phyloP scores from a whole-genome alignment of 495 filamentous ascomycete genomes.

The Tuber melanosporum region DNA sequence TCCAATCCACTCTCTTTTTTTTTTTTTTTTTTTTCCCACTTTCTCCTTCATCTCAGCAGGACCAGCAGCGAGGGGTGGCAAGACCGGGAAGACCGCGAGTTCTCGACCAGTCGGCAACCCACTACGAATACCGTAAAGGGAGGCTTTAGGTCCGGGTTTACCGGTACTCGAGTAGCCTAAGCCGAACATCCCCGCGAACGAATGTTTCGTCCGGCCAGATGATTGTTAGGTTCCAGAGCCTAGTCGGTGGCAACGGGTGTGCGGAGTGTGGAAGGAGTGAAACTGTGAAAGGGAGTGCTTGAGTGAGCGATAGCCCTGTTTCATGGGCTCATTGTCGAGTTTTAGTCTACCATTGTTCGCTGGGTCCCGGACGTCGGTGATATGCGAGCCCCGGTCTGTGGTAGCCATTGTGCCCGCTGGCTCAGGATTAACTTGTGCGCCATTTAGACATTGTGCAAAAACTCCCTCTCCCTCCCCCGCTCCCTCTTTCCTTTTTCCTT shows the following conservation, averaged over 20 bases:
- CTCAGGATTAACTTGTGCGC: neutral
- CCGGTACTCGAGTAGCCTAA: neutral
- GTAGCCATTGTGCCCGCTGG: neutral
- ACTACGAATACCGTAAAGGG: neutral
- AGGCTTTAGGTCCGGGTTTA: neutral
- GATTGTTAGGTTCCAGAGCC: neutral
- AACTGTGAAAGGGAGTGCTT: neutral
- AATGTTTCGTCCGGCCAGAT: neutral
- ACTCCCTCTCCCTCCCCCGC: neutral
- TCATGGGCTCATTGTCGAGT: neutral
- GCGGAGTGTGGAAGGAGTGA: neutral
- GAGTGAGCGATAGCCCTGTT: neutral
- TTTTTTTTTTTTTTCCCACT: neutral
- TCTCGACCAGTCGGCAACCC: neutral
- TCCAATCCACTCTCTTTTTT: neutral
- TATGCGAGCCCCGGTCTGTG: neutral
- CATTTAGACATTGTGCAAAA: neutral
- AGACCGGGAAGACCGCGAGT: neutral
- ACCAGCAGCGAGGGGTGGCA: neutral
- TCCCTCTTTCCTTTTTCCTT: neutral
- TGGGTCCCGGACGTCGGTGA: neutral
- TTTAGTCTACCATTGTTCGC: neutral
- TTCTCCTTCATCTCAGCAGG: neutral
- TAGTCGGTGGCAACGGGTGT: neutral
- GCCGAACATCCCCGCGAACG: neutral